These are phyloP conservation scores for Wickerhamiella kurtzmanii DNA, from an alignment of 805 yeast genomes.

Conservation along the genomic window DNA sequence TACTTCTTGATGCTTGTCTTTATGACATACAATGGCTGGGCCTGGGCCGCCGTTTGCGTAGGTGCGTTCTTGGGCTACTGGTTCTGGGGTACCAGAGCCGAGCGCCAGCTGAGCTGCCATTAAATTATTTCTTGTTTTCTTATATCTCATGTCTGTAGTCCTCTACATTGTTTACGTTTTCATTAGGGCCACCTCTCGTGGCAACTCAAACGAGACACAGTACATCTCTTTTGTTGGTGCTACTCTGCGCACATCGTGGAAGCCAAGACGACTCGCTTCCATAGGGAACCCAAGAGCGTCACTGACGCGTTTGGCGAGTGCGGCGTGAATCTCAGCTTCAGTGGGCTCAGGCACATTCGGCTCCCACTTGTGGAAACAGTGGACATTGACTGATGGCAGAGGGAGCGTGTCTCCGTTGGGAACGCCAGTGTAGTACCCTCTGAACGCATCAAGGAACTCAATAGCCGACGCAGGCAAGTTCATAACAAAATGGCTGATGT, in stretches of 20 bases:
- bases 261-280: conserved; percentile 34
- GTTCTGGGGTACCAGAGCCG: conserved; percentile 33
- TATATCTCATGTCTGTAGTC: not conserved
- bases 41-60: conserved; percentile 54
- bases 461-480: conserved; percentile 90
- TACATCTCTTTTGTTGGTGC: conserved; percentile 97
- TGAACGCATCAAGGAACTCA: conserved; percentile 61
- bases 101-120: conserved; percentile 19
- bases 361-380: conserved; percentile 85
- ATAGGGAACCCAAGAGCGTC: conserved; percentile 35
- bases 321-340: conserved; percentile 48
- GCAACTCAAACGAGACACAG: conserved; percentile 66
- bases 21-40: conserved; percentile 79
- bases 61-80: conserved; percentile 66
- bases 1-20: conserved; percentile 58
- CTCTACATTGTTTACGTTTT: not conserved
- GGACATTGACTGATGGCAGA: conserved; percentile 70
- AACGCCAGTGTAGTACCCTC: conserved; percentile 47
- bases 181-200: conserved; percentile 28
- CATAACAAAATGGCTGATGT: conserved; percentile 72
- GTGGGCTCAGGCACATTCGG: conserved; percentile 61
- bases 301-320: conserved; percentile 47
- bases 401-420: conserved; percentile 33
- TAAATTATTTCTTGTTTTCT: conserved; percentile 1
- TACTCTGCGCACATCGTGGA: conserved; percentile 84